Percentiles rank a stretch among this genome's conserved stretches.
These are phyloP conservation scores for Jasminum sambac DNA, from an alignment of 257 asterid genomes.

Conservation along the genomic window DNA sequence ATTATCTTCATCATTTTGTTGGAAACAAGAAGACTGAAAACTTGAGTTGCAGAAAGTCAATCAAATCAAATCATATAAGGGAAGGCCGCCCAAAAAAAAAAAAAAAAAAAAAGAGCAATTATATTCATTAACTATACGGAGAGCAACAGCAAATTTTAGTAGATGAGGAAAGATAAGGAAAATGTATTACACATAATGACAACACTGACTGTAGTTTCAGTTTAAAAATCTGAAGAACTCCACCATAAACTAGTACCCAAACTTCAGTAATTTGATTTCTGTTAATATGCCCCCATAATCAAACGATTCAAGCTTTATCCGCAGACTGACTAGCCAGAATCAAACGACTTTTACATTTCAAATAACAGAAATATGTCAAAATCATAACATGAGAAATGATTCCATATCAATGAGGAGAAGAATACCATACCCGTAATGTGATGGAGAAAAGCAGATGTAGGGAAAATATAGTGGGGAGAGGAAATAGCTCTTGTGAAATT, in stretches of 20 bases:
- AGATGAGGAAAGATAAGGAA: neutral
- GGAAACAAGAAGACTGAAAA: neutral
- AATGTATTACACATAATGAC: neutral
- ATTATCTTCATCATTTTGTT: neutral
- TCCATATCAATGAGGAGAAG: neutral
- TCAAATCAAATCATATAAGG: no score
- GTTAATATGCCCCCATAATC: neutral
- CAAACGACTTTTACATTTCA: neutral
- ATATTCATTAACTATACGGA: neutral
- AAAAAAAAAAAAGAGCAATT: neutral
- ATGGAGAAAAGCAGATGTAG: conserved; percentile 31
- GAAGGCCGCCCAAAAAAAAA: neutral
- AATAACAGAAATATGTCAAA: conserved; percentile 1
- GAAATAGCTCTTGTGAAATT: conserved; percentile 30
- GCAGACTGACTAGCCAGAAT: neutral
- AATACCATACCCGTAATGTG: conserved; percentile 52
- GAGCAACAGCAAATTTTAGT: neutral
- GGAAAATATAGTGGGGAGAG: conserved; percentile 23
- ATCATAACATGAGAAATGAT: neutral
- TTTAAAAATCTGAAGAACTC: neutral
- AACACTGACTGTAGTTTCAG: neutral
- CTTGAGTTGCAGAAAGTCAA: neutral
- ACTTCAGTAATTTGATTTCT: neutral
- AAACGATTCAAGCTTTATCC: neutral
- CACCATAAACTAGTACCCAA: neutral